Percentiles rank a stretch among this genome's conserved stretches.
Evolutionary conservation across 768 basidiomycete genomes (phyloP).

Genomic region (Tulasnella calospora): DNA sequence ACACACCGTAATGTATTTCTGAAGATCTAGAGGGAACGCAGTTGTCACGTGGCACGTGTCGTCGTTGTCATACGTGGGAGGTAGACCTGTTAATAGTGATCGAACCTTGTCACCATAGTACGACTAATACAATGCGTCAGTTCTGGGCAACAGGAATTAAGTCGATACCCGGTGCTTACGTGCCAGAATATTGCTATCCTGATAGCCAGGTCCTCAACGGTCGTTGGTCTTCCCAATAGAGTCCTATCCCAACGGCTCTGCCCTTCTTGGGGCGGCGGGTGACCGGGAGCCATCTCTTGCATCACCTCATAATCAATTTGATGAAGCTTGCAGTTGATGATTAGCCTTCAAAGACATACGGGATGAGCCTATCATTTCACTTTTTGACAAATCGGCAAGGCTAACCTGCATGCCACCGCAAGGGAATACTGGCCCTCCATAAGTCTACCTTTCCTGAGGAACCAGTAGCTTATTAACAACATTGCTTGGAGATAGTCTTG

Average conservation of each 20-base stretch:
- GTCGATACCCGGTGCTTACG: neutral
- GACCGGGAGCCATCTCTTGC: neutral
- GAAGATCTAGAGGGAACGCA: conserved; percentile 22
- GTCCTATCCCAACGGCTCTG: conserved; percentile 1
- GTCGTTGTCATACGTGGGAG: neutral
- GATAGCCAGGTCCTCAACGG: neutral
- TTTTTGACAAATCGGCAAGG: neutral
- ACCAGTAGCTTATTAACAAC: conserved; percentile 20
- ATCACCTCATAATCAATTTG: conserved; percentile 2
- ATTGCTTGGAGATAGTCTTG: conserved; percentile 22
- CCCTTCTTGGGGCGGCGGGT: neutral
- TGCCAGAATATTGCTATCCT: conserved; percentile 21
- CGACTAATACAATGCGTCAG: neutral
- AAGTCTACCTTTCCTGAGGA: conserved; percentile 21
- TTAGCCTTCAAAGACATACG: neutral
- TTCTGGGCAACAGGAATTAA: neutral
- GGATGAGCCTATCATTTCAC: neutral
- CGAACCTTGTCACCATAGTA: conserved; percentile 16
- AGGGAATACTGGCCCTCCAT: conserved; percentile 22
- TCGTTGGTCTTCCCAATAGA: conserved; percentile 8
- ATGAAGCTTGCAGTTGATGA: conserved; percentile 20
- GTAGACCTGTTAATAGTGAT: neutral
- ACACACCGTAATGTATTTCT: conserved; percentile 25
- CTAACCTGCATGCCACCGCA: neutral
- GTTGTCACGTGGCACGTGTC: conserved; percentile 5